Percentiles rank a stretch among this genome's conserved stretches.
Conservation (phyloP, 768 basidiomycete species). For the Lactarius vividus region DNA sequence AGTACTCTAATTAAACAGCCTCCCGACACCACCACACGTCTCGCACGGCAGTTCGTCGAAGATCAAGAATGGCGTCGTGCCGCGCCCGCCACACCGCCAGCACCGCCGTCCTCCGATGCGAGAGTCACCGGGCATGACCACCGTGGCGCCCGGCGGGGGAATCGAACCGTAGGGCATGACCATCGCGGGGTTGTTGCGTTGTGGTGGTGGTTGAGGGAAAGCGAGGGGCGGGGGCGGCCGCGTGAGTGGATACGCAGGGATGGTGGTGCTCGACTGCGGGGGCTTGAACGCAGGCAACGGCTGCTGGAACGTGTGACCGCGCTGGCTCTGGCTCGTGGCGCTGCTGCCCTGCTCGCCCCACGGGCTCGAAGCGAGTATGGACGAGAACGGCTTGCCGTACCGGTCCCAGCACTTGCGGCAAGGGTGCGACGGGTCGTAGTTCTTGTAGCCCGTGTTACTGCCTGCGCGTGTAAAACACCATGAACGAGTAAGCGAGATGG, state of each 20-base stretch:
- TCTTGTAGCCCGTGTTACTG: constrained; percentile 72
- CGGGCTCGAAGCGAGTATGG: constrained; percentile 55
- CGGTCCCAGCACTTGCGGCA: constrained; percentile 76
- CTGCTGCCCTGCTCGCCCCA: constrained; percentile 32
- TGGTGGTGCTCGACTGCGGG: constrained; percentile 4
- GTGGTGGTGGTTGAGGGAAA: not conserved
- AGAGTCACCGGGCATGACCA: constrained; percentile 64
- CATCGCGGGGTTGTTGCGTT: not conserved
- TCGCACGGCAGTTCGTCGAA: constrained; percentile 54
- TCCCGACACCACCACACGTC: constrained; percentile 62
- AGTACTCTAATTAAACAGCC: constrained; percentile 32
- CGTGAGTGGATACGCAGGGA: not conserved
- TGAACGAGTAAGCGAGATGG: not conserved
- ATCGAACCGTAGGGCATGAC: constrained; percentile 29
- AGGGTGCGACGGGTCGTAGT: constrained; percentile 60
- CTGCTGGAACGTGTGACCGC: constrained; percentile 24
- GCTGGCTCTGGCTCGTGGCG: constrained; percentile 1
- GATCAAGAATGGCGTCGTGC: constrained; percentile 49
- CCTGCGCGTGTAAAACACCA: constrained; percentile 40
- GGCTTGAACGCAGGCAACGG: constrained; percentile 27
- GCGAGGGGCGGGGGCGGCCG: not conserved
- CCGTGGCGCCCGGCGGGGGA: constrained; percentile 43
- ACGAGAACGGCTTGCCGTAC: constrained; percentile 58
- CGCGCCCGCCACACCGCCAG: constrained; percentile 62
- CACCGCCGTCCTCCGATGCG: constrained; percentile 66